Conservation (phyloP, 1,284 basidiomycete genomes). For the Ustilago shanxiensis region DNA sequence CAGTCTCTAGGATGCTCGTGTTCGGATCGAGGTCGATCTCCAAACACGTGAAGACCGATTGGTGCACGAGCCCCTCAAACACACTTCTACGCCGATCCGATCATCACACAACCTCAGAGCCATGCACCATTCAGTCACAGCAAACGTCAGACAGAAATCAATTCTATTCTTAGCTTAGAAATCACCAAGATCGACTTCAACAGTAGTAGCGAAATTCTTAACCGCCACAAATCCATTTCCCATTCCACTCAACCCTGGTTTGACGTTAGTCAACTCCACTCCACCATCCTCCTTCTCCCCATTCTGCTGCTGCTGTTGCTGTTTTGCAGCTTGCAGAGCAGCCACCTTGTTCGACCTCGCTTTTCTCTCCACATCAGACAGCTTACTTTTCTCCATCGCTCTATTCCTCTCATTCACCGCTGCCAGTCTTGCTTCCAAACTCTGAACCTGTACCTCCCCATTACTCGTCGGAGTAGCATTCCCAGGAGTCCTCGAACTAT, state of each 20-base stretch:
- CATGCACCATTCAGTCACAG: too few species aligned
- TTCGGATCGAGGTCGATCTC: too few species aligned
- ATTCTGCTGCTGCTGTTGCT: not conserved
- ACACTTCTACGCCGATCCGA: too few species aligned
- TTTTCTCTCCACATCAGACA: constrained; percentile 80
- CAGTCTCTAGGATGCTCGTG: too few species aligned
- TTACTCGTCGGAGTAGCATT: not conserved
- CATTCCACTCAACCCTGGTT: constrained; percentile 48
- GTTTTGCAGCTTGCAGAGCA: constrained; percentile 3
- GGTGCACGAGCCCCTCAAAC: too few species aligned
- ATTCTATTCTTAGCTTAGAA: constrained; percentile 57
- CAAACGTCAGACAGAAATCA: too few species aligned
- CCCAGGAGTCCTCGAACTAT: not conserved
- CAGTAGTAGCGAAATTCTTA: constrained; percentile 69
- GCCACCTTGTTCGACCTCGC: constrained; percentile 72
- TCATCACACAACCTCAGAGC: too few species aligned
- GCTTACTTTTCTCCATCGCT: constrained; percentile 81
- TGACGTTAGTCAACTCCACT: constrained; percentile 30
- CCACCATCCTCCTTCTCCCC: constrained; percentile 3
- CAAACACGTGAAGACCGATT: too few species aligned
- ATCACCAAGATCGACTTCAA: constrained; percentile 72
- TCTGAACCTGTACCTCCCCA: constrained; percentile 1
- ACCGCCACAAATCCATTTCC: constrained; percentile 69
- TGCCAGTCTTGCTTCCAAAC: constrained; percentile 76
- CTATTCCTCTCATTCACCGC: constrained; percentile 90